Percentiles rank a stretch among this genome's conserved stretches.
phyloP scores from a whole-genome alignment of 805 yeast species.

The Grigorovia yakushimaensis region DNA sequence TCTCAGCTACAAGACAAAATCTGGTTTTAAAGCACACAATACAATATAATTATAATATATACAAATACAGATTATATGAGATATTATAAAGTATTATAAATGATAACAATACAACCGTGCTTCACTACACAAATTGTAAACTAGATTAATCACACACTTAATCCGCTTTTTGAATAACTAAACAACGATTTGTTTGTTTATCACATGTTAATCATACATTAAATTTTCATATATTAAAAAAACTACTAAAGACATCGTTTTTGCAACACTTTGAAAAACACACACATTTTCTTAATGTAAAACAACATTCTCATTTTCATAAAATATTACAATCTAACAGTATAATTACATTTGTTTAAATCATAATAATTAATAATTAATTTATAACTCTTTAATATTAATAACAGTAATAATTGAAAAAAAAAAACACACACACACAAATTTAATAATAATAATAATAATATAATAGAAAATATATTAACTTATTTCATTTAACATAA shows the following conservation, averaged over 20 bases:
- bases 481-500: no score
- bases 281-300: neutral
- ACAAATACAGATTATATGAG: neutral
- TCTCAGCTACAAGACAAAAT: neutral
- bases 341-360: neutral
- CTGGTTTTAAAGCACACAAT: neutral
- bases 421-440: neutral
- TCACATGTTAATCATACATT: neutral
- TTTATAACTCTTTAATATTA: neutral
- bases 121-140: neutral
- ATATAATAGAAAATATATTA: neutral
- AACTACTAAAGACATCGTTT: neutral
- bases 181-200: no score
- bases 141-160: neutral
- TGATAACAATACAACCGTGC: neutral
- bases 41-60: neutral
- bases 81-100: neutral
- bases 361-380: neutral
- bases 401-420: neutral
- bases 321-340: neutral
- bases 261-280: neutral
- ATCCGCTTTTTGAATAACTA: no score
- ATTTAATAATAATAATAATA: neutral
- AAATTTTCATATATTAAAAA: no score
- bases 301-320: neutral